Evolutionary conservation across 192 early-diverging fungal genomes (phyloP), one percentile per base, ranked within the genome.

Genomic region (Backusella parvicylindrica): DNA sequence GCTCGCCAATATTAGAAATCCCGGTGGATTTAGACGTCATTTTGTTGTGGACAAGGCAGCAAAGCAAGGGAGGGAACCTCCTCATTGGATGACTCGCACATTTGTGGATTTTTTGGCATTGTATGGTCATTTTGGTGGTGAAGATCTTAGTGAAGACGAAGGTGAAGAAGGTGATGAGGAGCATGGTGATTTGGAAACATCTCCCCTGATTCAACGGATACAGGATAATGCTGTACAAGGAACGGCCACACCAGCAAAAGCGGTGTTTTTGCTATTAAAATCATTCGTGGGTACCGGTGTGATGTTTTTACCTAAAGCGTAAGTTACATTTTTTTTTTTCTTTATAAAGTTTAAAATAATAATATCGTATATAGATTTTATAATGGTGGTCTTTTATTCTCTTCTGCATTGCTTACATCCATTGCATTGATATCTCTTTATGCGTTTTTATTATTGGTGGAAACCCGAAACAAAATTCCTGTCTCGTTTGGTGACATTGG

Each of bases 31-130:
- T 83, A 86, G 97, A 33, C 88, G 97, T 15, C 92, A 95, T 81
- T 95, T 95, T 85, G 83, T 98, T 47, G 87, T 87, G 3, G 85
- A 89, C 63, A 89, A 91, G 53, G 95, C 95, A 3, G 83, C 83
- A 38, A 81, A 85, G 28, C 85, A 88, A 71, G 97, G 97, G 18
- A 88, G 86, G 15, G 78, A 82, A n/a, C 83, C 84, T 53, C 93
- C 95, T 0, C 93, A 92, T 67, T 88, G 89, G 32, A 81, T 96
- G 73, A 99, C 97, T 2, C 79, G 89, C 21, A 97, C 94, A 79
- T 99, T 97, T 86, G 89, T 99, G 67, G 97, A 99, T 79, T 97
- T 97, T 71, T 86, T 99, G 70, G 92, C 90, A 23, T 84, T 99
- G 77, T 97, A 95, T 65, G 95, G 95, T 64, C 95, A 94, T 74